Evolutionary conservation across 163 green algal species (phyloP), one percentile per base, ranked within the genome.

Genomic region (Scenedesmus sp.): DNA sequence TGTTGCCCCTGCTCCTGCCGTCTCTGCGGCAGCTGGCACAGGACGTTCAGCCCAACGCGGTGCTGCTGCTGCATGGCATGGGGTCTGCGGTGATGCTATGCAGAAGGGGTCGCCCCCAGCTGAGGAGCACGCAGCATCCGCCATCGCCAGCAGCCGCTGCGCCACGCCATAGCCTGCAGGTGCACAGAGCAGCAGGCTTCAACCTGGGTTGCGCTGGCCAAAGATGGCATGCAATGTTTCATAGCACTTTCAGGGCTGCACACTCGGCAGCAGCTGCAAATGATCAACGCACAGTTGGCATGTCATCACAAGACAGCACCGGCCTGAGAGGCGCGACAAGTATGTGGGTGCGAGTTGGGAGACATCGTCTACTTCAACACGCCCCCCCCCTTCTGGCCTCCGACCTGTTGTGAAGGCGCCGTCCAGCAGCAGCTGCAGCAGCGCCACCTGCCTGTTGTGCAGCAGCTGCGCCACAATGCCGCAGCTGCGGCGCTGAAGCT

Each of bases 401-500:
- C 30, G 37, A 86, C 87, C 87, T 70, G 72, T 16, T 18, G 87
- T 87, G 30, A 72, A 37, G 4, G 33, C 3, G 0, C 16, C 22
- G 22, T 82, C 78, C 42, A 91, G 22, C 79, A 87, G 70, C 42
- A 83, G 37, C 61, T 56, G 76, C 79, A 91, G 26, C 56, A 91
- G 87, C 37, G 7, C 13, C 12, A 59, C 87, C 43, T 86, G 78
- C 40, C 42, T 43, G 37, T 22, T 85, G 35, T 87, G 87, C 87
- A 87, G 37, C 40, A 91, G 81, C 20, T 33, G 30, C 35, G 87
- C 87, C n/a, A 87, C 56, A 16, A 46, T 49, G 30, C 30, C 87
- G 16, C 79, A 86, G 65, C 49, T 56, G 78, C 87, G 73, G 16
- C 87, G 40, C 78, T 91, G 87, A 12, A 91, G 79, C 87, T 91